These are phyloP conservation scores for Bocquillonia castaneifolia DNA, from an alignment of 441 rosid species.

Conservation along the genomic window DNA sequence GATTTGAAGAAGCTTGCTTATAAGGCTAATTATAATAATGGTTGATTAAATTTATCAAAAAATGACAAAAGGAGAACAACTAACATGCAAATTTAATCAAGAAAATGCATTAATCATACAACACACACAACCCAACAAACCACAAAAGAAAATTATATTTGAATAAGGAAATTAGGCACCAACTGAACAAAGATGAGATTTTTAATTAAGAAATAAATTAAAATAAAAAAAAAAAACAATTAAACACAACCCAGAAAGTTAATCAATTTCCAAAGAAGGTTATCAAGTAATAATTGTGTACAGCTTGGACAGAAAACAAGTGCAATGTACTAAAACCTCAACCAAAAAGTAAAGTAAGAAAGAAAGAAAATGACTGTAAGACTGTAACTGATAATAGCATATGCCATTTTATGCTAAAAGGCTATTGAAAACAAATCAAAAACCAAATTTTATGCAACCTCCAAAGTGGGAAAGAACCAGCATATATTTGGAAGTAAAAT, in stretches of 20 bases:
- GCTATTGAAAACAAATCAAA: not conserved
- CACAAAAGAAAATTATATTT: not conserved
- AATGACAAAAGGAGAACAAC: constrained; percentile 21
- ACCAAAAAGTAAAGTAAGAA: constrained; percentile 26
- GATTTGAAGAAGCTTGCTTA: constrained; percentile 17
- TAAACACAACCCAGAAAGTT: constrained; percentile 15
- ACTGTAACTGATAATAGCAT: constrained; percentile 11
- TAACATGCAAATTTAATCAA: not conserved
- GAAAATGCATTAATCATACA: constrained; percentile 12
- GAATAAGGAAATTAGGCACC: constrained; percentile 9
- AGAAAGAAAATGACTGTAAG: constrained; percentile 23
- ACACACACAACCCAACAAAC: not conserved
- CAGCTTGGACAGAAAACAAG: constrained; percentile 27
- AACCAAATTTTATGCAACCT: constrained; percentile 3
- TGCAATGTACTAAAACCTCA: constrained; percentile 18
- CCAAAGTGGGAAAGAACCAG: constrained; percentile 20
- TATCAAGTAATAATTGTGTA: constrained; percentile 28
- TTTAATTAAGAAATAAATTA: constrained; percentile 20
- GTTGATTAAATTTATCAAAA: constrained; percentile 13
- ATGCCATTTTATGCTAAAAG: constrained; percentile 22
- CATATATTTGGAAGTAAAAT: constrained; percentile 11
- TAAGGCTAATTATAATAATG: constrained; percentile 21
- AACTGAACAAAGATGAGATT: constrained; percentile 19
- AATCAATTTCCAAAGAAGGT: constrained; percentile 3
- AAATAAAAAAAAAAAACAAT: constrained; percentile 10